Conservation (phyloP, 257 asterid species). For the Jasminum sambac region DNA sequence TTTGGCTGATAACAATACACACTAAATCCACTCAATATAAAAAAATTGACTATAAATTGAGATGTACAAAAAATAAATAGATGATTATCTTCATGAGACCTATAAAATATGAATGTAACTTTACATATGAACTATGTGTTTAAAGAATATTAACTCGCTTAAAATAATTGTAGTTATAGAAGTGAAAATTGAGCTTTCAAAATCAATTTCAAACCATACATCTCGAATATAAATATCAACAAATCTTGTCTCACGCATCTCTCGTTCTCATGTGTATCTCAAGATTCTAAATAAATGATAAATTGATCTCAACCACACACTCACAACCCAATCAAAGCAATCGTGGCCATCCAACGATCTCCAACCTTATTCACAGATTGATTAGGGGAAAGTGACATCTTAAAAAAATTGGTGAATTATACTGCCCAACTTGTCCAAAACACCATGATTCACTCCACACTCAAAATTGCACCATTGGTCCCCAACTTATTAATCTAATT, state of each 20-base stretch:
- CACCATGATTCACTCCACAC: neutral
- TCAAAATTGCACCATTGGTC: neutral
- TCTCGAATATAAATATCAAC: too few species aligned
- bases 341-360: neutral
- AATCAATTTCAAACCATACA: too few species aligned
- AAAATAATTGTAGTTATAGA: too few species aligned
- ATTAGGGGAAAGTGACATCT: neutral
- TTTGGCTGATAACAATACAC: too few species aligned
- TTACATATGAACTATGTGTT: too few species aligned
- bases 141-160: too few species aligned
- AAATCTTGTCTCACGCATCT: neutral
- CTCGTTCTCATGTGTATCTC: neutral
- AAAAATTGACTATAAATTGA: too few species aligned
- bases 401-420: slow-evolving; percentile 1
- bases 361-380: neutral
- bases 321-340: neutral
- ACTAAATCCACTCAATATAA: too few species aligned
- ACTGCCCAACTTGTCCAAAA: neutral
- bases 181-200: too few species aligned
- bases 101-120: too few species aligned
- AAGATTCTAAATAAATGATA: neutral
- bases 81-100: too few species aligned
- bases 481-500: neutral
- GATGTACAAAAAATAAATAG: too few species aligned
- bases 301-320: neutral